Percentiles rank a stretch among this genome's conserved stretches.
Evolutionary conservation across 2,329 filamentous ascomycete species (phyloP).

Genomic region (Didymella pinodella): DNA sequence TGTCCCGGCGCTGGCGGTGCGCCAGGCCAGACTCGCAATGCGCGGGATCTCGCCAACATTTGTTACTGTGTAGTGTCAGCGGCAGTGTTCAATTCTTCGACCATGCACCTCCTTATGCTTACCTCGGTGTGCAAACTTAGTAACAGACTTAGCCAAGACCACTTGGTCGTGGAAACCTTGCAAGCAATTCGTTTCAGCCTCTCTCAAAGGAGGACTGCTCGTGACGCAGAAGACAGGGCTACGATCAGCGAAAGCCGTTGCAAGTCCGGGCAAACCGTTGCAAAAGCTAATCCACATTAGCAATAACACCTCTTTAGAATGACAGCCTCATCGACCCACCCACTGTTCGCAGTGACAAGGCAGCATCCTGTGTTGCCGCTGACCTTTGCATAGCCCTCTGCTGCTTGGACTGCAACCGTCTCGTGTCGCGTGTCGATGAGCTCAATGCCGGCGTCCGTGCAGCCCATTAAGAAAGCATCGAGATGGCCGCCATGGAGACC

Average conservation of each 20-base stretch:
- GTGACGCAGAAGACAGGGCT: conserved; percentile 58
- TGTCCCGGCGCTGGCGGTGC: conserved; percentile 51
- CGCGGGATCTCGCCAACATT: conserved; percentile 56
- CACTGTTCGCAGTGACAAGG: conserved; percentile 60
- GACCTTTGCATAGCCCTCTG: conserved; percentile 57
- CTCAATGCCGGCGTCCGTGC: conserved; percentile 51
- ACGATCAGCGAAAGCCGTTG: conserved; percentile 57
- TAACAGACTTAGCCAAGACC: conserved; percentile 54
- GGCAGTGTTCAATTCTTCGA: no score
- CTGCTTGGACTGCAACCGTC: conserved; percentile 58
- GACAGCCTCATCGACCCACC: conserved; percentile 40
- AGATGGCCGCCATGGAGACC: conserved; percentile 59
- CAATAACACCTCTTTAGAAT: no score
- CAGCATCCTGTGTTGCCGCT: conserved; percentile 56
- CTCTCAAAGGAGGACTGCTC: conserved; percentile 54
- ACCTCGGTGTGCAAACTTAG: conserved; percentile 56
- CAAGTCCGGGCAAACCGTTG: conserved; percentile 57
- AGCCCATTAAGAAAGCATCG: conserved; percentile 59
- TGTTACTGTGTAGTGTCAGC: conserved; percentile 36
- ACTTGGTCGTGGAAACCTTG: conserved; percentile 59
- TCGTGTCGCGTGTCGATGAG: conserved; percentile 59
- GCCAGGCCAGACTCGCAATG: conserved; percentile 54
- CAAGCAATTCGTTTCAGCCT: conserved; percentile 57
- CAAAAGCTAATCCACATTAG: conserved; percentile 49
- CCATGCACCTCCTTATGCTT: background rate